These are phyloP conservation scores for Epichloe sp. DNA, from an alignment of 2,329 filamentous ascomycete genomes.

Conservation along the genomic window DNA sequence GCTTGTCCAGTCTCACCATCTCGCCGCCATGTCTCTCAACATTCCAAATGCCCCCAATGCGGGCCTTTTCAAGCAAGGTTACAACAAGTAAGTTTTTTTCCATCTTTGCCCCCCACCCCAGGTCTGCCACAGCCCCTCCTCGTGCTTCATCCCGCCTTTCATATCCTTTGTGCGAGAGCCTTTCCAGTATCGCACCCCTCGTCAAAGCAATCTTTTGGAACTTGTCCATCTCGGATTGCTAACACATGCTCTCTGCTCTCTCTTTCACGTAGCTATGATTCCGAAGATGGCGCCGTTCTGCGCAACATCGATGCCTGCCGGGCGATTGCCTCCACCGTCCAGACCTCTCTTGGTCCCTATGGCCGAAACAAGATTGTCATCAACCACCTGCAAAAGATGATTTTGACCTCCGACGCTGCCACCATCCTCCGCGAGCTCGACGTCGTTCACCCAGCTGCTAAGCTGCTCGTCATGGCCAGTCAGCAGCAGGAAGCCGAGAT, in stretches of 20 bases:
- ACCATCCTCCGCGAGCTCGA: constrained; percentile 96
- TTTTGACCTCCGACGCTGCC: constrained; percentile 91
- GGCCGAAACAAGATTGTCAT: constrained; percentile 99
- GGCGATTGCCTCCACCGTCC: constrained; percentile 88
- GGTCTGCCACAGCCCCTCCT: constrained; percentile 7
- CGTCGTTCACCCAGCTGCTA: constrained; percentile 94
- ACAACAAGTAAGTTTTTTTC: constrained; percentile 64
- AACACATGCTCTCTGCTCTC: constrained; percentile 7
- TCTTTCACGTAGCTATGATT: constrained; percentile 69
- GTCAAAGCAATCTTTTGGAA: no score
- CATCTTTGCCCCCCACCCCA: neutral
- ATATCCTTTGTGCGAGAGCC: neutral
- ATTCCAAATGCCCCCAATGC: constrained; percentile 90
- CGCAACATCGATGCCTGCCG: constrained; percentile 98
- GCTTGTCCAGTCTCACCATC: constrained; percentile 8
- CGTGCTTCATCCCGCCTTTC: neutral
- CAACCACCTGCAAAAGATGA: constrained; percentile 99
- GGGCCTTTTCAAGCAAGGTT: constrained; percentile 89
- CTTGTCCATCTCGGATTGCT: constrained; percentile 1
- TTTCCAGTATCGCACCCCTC: no score
- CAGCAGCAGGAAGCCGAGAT: constrained; percentile 99
- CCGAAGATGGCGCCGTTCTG: constrained; percentile 95
- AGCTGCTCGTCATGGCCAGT: constrained; percentile 94
- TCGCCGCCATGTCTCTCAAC: constrained; percentile 70
- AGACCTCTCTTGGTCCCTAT: constrained; percentile 93